phyloP scores from a whole-genome alignment of 495 filamentous ascomycete species.

The Lasiosphaeria ovina region DNA sequence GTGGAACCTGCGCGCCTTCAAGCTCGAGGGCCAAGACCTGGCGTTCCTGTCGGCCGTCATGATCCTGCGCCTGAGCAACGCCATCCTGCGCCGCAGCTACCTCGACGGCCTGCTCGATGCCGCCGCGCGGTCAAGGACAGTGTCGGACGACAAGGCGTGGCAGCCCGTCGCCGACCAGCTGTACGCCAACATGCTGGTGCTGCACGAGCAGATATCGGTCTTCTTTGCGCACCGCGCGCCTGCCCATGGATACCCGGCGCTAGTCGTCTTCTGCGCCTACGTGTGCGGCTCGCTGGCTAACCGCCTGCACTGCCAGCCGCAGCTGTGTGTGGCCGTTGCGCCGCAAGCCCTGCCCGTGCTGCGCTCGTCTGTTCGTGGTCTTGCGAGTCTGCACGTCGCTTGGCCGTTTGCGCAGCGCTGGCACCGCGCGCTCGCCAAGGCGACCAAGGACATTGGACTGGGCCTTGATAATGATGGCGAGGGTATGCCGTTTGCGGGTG shows the following conservation, averaged over 20 bases:
- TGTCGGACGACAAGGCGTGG: not conserved
- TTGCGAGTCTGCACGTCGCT: not conserved
- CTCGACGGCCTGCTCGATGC: slow-evolving; percentile 1
- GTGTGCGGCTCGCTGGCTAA: not conserved
- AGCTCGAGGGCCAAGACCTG: slow-evolving; percentile 18
- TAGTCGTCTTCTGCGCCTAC: not conserved
- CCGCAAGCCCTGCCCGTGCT: not conserved
- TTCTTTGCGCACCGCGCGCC: not conserved
- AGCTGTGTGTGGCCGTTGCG: not conserved
- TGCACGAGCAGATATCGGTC: not conserved
- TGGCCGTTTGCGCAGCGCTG: not conserved
- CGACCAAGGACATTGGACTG: not conserved
- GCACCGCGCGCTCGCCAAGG: not conserved
- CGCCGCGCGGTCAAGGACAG: not conserved
- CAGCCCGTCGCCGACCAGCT: not conserved
- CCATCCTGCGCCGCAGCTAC: slow-evolving; percentile 20
- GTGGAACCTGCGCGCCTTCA: slow-evolving; percentile 24
- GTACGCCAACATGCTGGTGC: not conserved
- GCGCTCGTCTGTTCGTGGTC: not conserved
- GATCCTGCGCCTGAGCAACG: slow-evolving; percentile 22
- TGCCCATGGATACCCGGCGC: not conserved
- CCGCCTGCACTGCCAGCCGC: not conserved
- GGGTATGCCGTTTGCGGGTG: not conserved
- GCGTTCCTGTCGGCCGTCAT: slow-evolving; percentile 25
- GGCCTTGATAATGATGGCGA: not conserved